These are phyloP conservation scores for Calycina herbarum DNA, from an alignment of 2,329 filamentous ascomycete species.

Conservation along the genomic window DNA sequence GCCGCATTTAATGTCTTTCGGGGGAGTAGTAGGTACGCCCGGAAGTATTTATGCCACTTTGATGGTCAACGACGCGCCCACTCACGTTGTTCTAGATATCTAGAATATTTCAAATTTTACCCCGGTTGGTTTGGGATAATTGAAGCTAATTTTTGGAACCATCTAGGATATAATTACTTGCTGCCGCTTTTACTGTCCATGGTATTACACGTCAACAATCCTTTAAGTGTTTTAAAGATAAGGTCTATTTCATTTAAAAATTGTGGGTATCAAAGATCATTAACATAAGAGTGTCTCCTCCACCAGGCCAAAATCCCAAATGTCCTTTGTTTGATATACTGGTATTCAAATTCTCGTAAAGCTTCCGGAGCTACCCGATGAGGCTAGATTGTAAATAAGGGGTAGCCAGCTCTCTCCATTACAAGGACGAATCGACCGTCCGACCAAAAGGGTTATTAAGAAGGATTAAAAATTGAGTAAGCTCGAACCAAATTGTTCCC, in stretches of 20 bases:
- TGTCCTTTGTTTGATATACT: background rate
- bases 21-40: too few relatives aligned
- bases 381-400: conserved; percentile 12
- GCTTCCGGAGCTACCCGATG: conserved; percentile 5
- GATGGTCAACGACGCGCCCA: too few relatives aligned
- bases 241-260: background rate
- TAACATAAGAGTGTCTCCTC: background rate
- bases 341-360: conserved; percentile 4
- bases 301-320: background rate
- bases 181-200: too few relatives aligned
- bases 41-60: too few relatives aligned
- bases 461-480: conserved; percentile 5
- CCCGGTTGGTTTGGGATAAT: too few relatives aligned
- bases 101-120: too few relatives aligned
- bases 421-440: conserved; percentile 21
- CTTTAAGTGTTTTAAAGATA: background rate
- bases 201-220: too few relatives aligned
- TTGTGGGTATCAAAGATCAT: background rate
- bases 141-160: too few relatives aligned
- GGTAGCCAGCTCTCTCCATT: conserved; percentile 15
- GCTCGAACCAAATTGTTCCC: conserved; percentile 5
- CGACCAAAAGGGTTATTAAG: conserved; percentile 11
- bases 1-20: too few relatives aligned
- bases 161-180: too few relatives aligned
- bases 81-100: too few relatives aligned